A percentile compares a stretch with the other conserved stretches of the same genome.
phyloP scores from a whole-genome alignment of 2,329 filamentous ascomycete genomes.

The Phaeosphaeriaceae sp. region DNA sequence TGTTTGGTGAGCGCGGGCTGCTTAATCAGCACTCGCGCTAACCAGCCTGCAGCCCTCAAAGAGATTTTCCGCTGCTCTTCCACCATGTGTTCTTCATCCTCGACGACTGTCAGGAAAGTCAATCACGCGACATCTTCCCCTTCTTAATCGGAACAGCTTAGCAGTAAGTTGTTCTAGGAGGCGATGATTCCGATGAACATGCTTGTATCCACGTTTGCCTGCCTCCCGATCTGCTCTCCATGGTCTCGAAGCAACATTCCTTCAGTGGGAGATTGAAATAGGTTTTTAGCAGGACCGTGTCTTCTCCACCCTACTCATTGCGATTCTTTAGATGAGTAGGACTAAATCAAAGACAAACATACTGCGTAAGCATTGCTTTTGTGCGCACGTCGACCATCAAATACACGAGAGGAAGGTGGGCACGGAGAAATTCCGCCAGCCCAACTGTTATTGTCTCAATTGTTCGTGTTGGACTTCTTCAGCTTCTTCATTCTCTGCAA shows the following conservation, averaged over 20 bases:
- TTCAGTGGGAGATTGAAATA: conserved; percentile 59
- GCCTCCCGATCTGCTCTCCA: conserved; percentile 54
- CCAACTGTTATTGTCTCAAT: background rate
- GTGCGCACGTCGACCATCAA: background rate
- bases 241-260: conserved; percentile 59
- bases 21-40: conserved; percentile 25
- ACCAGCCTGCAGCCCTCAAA: conserved; percentile 6
- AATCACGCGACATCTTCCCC: background rate
- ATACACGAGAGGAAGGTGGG: background rate
- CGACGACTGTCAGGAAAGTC: conserved; percentile 12
- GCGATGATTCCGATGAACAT: conserved; percentile 10
- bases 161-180: conserved; percentile 22
- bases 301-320: conserved; percentile 60
- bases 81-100: conserved; percentile 7
- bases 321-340: conserved; percentile 50
- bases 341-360: conserved; percentile 59
- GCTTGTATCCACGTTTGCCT: conserved; percentile 57
- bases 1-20: conserved; percentile 9
- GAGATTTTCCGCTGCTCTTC: conserved; percentile 11
- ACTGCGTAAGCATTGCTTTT: too few relatives aligned
- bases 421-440: background rate
- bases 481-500: background rate
- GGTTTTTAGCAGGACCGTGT: conserved; percentile 62
- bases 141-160: conserved; percentile 18
- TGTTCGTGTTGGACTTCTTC: background rate